Conservation (phyloP, 768 basidiomycete genomes). For the Suillus discolor region DNA sequence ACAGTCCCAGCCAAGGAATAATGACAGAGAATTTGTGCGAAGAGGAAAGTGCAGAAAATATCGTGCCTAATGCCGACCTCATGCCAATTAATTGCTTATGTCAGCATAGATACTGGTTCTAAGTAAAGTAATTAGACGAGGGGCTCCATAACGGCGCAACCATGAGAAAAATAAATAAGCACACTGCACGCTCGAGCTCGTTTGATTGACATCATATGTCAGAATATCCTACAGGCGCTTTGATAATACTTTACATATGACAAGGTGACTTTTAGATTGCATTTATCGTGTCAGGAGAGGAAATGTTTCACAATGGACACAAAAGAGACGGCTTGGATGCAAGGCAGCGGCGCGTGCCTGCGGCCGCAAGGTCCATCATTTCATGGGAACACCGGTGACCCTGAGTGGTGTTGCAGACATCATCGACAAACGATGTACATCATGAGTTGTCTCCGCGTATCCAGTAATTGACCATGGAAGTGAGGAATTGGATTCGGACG, state of each 20-base stretch:
- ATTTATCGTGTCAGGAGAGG: background rate
- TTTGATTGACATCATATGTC: background rate
- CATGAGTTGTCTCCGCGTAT: background rate
- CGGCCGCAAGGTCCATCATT: background rate
- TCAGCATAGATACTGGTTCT: background rate
- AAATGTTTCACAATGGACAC: background rate
- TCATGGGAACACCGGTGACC: background rate
- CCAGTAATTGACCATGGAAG: background rate
- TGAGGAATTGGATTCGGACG: background rate
- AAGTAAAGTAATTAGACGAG: background rate
- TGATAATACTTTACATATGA: background rate
- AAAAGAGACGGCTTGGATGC: background rate
- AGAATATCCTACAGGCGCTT: background rate
- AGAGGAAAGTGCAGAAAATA: background rate
- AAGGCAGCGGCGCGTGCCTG: background rate
- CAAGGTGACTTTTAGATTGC: background rate
- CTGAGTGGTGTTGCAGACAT: background rate
- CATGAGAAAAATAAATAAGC: background rate
- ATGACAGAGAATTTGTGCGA: conserved; percentile 13
- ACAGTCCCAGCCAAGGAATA: conserved; percentile 13
- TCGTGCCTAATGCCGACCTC: conserved; percentile 6
- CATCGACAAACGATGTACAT: background rate
- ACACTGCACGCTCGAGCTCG: background rate
- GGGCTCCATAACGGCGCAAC: background rate
- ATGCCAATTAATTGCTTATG: conserved; percentile 7